Evolutionary conservation across 192 early-diverging fungal species (phyloP), one percentile per base, ranked within the genome.

Genomic region (Podila horticola): DNA sequence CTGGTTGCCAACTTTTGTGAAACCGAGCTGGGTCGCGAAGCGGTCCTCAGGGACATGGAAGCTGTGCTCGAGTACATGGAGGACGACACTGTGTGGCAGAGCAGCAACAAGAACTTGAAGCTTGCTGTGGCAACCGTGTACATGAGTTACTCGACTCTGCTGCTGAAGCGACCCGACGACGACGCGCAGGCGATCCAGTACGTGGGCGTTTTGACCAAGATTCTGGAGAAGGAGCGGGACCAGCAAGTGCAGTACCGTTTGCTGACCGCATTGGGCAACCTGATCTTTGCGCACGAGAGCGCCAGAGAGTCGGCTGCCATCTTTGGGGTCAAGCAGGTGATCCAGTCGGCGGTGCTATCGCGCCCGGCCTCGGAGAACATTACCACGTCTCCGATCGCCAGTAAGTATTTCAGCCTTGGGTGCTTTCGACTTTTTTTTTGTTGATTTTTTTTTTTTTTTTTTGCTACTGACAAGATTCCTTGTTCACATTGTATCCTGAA

Each of bases 1-100:
- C 84, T 86, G 5, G 69, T 95, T 11, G 87, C 88, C 57, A 97
- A 97, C 67, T 74, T 89, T n/a, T 95, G 94, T 67, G 88, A 87
- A 33, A 87, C 84, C 3, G 67, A 73, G 0, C 71, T 76, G 31
- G 92, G 92, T 4, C 48, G 67, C 4, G 67, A 87, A n/a, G 68
- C 74, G 5, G 68, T 71, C 26, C 77, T 82, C 57, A 48, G 57
- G 3, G 62, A 76, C 3, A 79, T 76, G 24, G 48, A 26, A 22
- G 60, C 66, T 5, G 61, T 83, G 1, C 49, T 69, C 22, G 65
- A 82, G 10, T 31, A 67, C 15, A 66, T 86, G 72, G 76, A 84
- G 41, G 69, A 66, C 13, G 71, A 83, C 30, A 58, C 74, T 34
- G 66, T 86, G 4, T 74, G 74, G 71, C 72, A 77, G 36, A 63